Percentiles rank a stretch among this genome's conserved stretches.
These are phyloP conservation scores for Cyclotella kingstonii DNA, from an alignment of 108 stramenopile species.

Conservation along the genomic window DNA sequence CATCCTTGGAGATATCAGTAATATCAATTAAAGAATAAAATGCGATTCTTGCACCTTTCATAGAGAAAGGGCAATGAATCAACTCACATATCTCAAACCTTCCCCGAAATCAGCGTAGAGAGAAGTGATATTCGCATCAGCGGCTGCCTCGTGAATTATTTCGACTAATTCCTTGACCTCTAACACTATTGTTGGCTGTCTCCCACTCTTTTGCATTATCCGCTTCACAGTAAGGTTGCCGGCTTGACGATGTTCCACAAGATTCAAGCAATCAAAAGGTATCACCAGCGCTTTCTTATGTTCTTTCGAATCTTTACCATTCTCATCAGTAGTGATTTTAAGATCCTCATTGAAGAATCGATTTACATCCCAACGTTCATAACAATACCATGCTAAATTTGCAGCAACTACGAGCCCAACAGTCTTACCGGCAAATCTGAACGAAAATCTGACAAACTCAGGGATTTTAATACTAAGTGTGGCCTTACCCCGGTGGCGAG, in stretches of 20 bases:
- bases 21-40: not conserved
- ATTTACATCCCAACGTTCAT: not conserved
- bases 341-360: conserved; percentile 1
- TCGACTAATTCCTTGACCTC: conserved; percentile 56
- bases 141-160: conserved; percentile 63
- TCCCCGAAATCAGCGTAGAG: conserved; percentile 71
- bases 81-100: conserved; percentile 28
- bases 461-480: not conserved
- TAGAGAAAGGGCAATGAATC: no score
- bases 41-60: no score
- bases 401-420: not conserved
- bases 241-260: conserved; percentile 42
- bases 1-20: not conserved
- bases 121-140: conserved; percentile 64
- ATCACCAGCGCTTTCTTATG: conserved; percentile 58
- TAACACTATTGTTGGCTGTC: conserved; percentile 13
- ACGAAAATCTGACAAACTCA: not conserved
- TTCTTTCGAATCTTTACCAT: not conserved
- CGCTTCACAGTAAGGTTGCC: not conserved
- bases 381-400: not conserved
- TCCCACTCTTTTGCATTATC: not conserved
- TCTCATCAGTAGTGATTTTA: not conserved
- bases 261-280: conserved; percentile 63
- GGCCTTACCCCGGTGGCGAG: not conserved
- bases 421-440: not conserved